These are phyloP conservation scores for Microstegium vimineum DNA, from an alignment of 176 grass and related monocot genomes.

Conservation along the genomic window DNA sequence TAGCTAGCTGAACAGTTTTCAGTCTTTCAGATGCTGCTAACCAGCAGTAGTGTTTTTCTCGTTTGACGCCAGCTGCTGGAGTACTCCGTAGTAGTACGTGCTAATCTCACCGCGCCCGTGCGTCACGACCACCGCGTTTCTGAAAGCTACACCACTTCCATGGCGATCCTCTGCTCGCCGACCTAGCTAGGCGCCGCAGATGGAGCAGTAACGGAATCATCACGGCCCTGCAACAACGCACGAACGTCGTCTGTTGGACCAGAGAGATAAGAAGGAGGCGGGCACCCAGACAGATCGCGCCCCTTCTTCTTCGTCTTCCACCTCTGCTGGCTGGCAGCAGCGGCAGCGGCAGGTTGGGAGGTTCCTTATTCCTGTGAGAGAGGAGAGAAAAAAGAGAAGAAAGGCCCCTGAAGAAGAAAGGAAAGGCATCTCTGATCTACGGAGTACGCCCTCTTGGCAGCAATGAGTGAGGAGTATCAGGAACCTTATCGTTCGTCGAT, in stretches of 20 bases:
- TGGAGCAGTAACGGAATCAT: not conserved
- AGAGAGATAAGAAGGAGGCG: no score
- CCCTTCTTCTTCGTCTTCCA: slow-evolving; percentile 26
- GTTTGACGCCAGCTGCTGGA: not conserved
- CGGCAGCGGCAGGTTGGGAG: not conserved
- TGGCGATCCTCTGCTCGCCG: not conserved
- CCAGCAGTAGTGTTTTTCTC: not conserved
- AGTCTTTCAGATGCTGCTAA: not conserved
- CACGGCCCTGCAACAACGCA: not conserved
- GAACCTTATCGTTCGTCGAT: slow-evolving; percentile 19
- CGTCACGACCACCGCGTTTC: not conserved
- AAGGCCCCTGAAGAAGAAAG: slow-evolving; percentile 20
- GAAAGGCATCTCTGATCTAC: slow-evolving; percentile 39
- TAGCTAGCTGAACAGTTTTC: not conserved
- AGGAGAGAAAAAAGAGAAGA: no score
- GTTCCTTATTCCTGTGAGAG: slow-evolving; percentile 30
- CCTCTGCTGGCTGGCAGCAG: not conserved
- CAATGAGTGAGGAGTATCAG: slow-evolving; percentile 17
- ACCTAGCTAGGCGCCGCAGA: not conserved
- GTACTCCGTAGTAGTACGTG: no score
- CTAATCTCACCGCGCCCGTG: not conserved
- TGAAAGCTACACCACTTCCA: not conserved
- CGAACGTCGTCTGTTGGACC: slow-evolving; percentile 16
- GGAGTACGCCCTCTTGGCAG: not conserved
- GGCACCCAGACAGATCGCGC: no score